Base-by-base conservation (phyloP, 2,329 filamentous ascomycete species). In the Colletotrichum destructivum region DNA sequence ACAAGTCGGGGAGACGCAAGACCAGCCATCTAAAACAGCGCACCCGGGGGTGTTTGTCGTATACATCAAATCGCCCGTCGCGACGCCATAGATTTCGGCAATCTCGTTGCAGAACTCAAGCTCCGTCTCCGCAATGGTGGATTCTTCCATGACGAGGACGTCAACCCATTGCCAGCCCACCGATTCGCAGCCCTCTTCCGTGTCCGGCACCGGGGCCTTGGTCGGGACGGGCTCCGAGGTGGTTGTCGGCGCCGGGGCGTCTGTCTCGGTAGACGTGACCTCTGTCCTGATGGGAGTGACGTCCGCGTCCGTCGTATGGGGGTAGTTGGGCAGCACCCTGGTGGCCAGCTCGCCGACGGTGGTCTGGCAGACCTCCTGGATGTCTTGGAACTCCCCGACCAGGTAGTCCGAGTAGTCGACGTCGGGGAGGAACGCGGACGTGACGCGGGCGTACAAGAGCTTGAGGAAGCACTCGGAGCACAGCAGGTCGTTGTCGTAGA, bases 401-500 rank as follows among this genome's bases (percentile, higher is more conserved):
- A 68, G 65, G 13, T 62, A 68, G 59, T 68, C 65, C 2, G 65
- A 61, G 15, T 68, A 49, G 49, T 68, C 65, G 31, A 40, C 42
- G 56, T 68, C 56, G 9, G 65, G 59, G 56, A 68, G 57, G 47
- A 68, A 68, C 59, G 46, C 56, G 3, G 56, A 61, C 4, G 56
- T 62, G 8, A 68, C 56, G 16, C 65, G 21, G 56, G 21, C 38
- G 16, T 68, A 55, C 9, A 68, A 16, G 38, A 61, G 23, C 9
- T 68, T 61, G 2, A 68, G 26, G 56, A 68, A 68, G 8, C 57
- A 68, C 38, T 68, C 56, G 2, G 54, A 65, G 31, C 72, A 74
- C 6, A 74, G 38, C 12, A 73, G 21, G 26, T 71, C 68, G 16
- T 73, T 60, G 12, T 69, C 62, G 44, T 73, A 69, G n/a, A 73